These are phyloP conservation scores for Acacia acuminata DNA, from an alignment of 306 rosid genomes.

Conservation along the genomic window DNA sequence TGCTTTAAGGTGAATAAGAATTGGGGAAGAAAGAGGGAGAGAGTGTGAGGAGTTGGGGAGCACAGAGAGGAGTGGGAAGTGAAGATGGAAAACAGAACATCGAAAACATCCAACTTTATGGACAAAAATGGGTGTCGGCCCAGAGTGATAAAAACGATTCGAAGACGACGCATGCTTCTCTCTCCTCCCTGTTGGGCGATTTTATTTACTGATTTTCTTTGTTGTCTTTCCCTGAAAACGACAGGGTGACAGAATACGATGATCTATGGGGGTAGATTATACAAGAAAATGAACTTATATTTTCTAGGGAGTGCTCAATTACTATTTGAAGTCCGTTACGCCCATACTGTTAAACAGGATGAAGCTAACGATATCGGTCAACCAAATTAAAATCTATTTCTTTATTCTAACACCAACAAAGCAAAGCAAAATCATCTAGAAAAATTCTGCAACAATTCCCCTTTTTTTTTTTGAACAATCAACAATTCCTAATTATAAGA, in stretches of 20 bases:
- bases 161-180: neutral
- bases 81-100: neutral
- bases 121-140: constrained; percentile 29
- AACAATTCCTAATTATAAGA: too few species aligned
- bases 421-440: too few species aligned
- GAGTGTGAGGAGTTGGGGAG: neutral
- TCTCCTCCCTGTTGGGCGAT: neutral
- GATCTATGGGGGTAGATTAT: neutral
- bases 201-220: neutral
- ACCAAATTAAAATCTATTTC: too few species aligned
- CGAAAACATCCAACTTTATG: constrained; percentile 24
- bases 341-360: neutral
- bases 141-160: constrained; percentile 29
- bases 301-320: too few species aligned
- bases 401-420: too few species aligned
- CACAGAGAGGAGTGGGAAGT: neutral
- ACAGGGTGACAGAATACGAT: constrained; percentile 6
- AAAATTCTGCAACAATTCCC: too few species aligned
- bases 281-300: too few species aligned
- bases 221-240: constrained; percentile 18
- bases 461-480: too few species aligned
- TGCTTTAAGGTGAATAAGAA: neutral
- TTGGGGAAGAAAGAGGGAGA: neutral
- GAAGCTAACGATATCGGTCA: neutral
- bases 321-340: too few species aligned